Evolutionary conservation across 352 stramenopile genomes (phyloP).

Genomic region (Phytophthora hybrid): DNA sequence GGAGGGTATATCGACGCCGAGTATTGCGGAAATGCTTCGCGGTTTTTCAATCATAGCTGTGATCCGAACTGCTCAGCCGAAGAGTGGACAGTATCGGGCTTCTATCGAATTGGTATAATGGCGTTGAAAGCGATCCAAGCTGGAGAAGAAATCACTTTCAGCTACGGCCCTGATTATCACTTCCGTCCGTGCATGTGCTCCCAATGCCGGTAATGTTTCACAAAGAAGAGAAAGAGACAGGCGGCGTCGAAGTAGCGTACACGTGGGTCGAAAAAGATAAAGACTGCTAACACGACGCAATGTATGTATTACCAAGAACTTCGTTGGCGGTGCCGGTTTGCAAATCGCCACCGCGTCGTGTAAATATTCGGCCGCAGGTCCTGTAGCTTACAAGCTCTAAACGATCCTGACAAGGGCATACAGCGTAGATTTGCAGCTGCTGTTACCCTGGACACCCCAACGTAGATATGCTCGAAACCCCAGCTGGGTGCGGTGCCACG

Average conservation of each 20-base stretch:
- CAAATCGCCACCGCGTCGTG: conserved; percentile 18
- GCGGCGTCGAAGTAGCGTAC: no score
- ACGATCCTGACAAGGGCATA: conserved; percentile 11
- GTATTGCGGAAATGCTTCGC: background rate
- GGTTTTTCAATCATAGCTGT: conserved; percentile 12
- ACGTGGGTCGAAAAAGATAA: no score
- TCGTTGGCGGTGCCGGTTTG: background rate
- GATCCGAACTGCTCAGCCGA: background rate
- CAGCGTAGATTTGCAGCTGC: background rate
- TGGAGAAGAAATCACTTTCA: conserved; percentile 8
- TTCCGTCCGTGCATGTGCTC: background rate
- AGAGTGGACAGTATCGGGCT: background rate
- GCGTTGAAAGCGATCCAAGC: background rate
- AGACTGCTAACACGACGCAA: no score
- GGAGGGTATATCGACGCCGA: background rate
- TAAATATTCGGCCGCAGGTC: conserved; percentile 18
- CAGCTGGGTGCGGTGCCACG: background rate
- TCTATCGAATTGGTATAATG: background rate
- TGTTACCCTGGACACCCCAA: conserved; percentile 18
- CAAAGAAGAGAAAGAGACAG: no score
- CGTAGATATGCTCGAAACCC: conserved; percentile 25
- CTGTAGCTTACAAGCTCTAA: background rate
- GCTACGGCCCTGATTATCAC: background rate
- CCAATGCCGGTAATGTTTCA: no score
- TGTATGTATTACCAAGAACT: background rate